phyloP scores from a whole-genome alignment of 352 stramenopile species.

The Phytophthora melonis region DNA sequence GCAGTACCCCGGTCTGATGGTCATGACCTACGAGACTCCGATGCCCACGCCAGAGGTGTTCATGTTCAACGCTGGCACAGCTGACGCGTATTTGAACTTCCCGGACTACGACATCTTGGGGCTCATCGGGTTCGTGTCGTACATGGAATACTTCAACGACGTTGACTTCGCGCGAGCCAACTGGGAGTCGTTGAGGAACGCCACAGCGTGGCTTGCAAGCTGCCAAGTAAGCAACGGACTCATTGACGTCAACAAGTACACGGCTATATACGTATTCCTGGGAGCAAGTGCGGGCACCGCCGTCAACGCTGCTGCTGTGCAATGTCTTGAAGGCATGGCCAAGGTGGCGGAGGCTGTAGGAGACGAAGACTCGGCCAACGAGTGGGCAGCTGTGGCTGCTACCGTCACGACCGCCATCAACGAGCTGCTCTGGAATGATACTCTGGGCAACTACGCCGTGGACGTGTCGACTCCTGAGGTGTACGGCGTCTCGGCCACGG shows the following conservation, averaged over 20 bases:
- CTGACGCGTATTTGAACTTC: constrained; percentile 28
- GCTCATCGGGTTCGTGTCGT: constrained; percentile 44
- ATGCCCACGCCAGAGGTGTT: constrained; percentile 41
- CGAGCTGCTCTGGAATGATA: constrained; percentile 43
- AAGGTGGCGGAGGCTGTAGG: constrained; percentile 28
- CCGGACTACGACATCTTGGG: constrained; percentile 46
- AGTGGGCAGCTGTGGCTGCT: constrained; percentile 20
- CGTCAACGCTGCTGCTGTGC: constrained; percentile 38
- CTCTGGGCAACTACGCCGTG: constrained; percentile 34
- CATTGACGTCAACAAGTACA: constrained; percentile 38
- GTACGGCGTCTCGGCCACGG: constrained; percentile 39
- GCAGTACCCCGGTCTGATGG: constrained; percentile 31
- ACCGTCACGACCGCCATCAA: constrained; percentile 41
- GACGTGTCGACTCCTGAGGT: constrained; percentile 27
- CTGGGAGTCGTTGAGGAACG: constrained; percentile 32
- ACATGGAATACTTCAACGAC: constrained; percentile 46
- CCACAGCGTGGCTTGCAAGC: constrained; percentile 27
- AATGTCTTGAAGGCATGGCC: constrained; percentile 40
- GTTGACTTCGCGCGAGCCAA: constrained; percentile 26
- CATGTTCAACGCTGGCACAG: constrained; percentile 34
- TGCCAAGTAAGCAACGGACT: constrained; percentile 35
- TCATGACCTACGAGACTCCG: constrained; percentile 41
- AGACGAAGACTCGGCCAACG: constrained; percentile 29
- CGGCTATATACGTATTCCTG: constrained; percentile 31
- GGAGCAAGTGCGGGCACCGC: constrained; percentile 29